Base-by-base conservation (phyloP, 202 grass and related monocot genomes). In the Zizania palustris region DNA sequence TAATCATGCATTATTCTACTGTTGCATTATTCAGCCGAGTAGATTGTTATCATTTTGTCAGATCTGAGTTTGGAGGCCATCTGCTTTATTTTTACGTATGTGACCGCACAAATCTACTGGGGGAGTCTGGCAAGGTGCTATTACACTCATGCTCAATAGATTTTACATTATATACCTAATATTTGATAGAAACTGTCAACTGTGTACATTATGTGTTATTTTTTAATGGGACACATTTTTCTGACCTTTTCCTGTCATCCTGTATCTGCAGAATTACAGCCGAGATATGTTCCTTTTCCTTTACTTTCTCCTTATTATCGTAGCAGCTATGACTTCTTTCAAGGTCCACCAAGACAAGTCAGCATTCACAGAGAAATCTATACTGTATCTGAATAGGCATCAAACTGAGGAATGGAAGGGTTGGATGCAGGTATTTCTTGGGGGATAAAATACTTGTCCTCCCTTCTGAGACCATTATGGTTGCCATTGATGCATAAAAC, bases 391-490 rank as follows among this genome's bases (percentile, higher is more conserved):
- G 77, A 95, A 98, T 74, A 90, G 96, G 72, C 96, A 98, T 87
- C 96, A 95, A 76, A 98, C 96, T 22, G 96, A 98, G 78, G 96
- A 98, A 90, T 98, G 96, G 96, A 98, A 98, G 83, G 96, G 96
- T 74, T 98, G 91, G 96, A 98, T 98, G 96, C 96, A 98, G 96
- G 96, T 98, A 72, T 50, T 78, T 74, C 65, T 69, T 51, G 18
- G 18, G 16, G 5, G 3, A 4, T 2, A 55, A 9, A 55, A 65
- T 60, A 80, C 33, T 68, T 75, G 20, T 1, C 70, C 56, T 71
- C 67, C 75, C 45, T 81, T 36, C 35, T 76, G 21, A n/a, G 35
- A 54, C 54, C 3, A 84, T 83, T 65, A n/a, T 4, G 4, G 28
- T 21, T 75, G 44, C 33, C 21, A 11, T 49, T 75, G 63, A 63